phyloP scores from a whole-genome alignment of 2,329 filamentous ascomycete species.

The Cladobotryum protrusum region DNA sequence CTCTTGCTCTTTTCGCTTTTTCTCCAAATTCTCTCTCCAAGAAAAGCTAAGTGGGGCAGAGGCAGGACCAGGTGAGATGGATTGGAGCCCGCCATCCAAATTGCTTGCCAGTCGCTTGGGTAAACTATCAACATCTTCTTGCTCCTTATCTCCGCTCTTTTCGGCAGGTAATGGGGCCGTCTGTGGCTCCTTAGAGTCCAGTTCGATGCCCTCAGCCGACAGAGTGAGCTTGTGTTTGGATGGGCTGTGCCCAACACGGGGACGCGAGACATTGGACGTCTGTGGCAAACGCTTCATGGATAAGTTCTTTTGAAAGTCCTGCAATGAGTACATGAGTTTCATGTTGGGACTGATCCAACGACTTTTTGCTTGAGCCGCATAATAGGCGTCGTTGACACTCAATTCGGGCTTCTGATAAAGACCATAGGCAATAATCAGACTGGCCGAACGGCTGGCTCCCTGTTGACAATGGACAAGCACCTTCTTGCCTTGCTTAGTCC shows the following conservation, averaged over 20 bases:
- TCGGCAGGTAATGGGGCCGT: constrained; percentile 56
- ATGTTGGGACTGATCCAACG: constrained; percentile 89
- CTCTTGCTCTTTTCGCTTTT: constrained; percentile 7
- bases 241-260: constrained; percentile 46
- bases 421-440: constrained; percentile 79
- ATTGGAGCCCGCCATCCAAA: constrained; percentile 28
- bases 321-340: constrained; percentile 83
- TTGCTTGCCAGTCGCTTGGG: background rate
- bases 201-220: constrained; percentile 52
- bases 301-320: constrained; percentile 68
- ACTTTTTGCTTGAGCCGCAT: constrained; percentile 72
- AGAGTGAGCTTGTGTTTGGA: constrained; percentile 55
- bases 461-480: constrained; percentile 82
- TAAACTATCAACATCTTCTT: constrained; percentile 25
- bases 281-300: constrained; percentile 42
- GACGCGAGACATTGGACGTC: constrained; percentile 40
- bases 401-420: constrained; percentile 71
- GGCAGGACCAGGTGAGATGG: constrained; percentile 56
- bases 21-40: constrained; percentile 45
- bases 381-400: constrained; percentile 77
- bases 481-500: constrained; percentile 66
- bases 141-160: constrained; percentile 36
- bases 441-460: constrained; percentile 77
- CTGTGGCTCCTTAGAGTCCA: constrained; percentile 48
- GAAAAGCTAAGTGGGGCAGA: constrained; percentile 60